phyloP scores from a whole-genome alignment of 768 basidiomycete species.

The Galerina marginata region DNA sequence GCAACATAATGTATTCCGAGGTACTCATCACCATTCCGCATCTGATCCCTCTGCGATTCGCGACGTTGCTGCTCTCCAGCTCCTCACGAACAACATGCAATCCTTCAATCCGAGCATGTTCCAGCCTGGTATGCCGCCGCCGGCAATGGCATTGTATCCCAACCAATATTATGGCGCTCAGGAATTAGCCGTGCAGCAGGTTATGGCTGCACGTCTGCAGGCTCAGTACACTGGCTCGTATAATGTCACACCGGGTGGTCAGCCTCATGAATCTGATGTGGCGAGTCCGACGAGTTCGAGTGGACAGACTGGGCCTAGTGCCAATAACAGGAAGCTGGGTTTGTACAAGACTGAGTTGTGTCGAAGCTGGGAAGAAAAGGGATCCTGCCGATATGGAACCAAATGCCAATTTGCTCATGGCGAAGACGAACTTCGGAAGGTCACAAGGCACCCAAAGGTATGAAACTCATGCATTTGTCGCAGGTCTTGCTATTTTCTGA shows the following conservation, averaged over 20 bases:
- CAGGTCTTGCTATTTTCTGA: conserved; percentile 20
- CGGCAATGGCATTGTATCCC: conserved; percentile 67
- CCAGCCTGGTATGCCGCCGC: conserved; percentile 51
- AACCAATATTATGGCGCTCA: conserved; percentile 72
- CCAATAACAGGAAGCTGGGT: conserved; percentile 90
- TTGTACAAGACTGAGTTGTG: conserved; percentile 92
- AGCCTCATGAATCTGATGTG: conserved; percentile 39
- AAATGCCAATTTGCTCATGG: conserved; percentile 97
- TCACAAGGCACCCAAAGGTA: conserved; percentile 90
- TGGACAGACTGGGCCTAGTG: conserved; percentile 74
- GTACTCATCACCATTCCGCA: conserved; percentile 80
- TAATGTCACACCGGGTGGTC: conserved; percentile 34
- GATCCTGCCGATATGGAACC: conserved; percentile 80
- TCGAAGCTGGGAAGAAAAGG: conserved; percentile 93
- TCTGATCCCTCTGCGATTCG: conserved; percentile 82
- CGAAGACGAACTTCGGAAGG: conserved; percentile 83
- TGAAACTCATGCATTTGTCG: conserved; percentile 14
- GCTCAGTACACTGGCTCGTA: conserved; percentile 65
- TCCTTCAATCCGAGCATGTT: conserved; percentile 66
- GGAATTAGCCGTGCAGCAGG: conserved; percentile 58
- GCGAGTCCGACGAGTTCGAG: conserved; percentile 49
- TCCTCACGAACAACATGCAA: conserved; percentile 61
- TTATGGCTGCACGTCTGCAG: conserved; percentile 66
- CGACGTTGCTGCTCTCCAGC: conserved; percentile 69
- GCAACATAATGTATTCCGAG: conserved; percentile 75